Percentiles rank a stretch among this genome's conserved stretches.
Conservation (phyloP, 2,329 filamentous ascomycete genomes). For the Gliomastix tumulicola region DNA sequence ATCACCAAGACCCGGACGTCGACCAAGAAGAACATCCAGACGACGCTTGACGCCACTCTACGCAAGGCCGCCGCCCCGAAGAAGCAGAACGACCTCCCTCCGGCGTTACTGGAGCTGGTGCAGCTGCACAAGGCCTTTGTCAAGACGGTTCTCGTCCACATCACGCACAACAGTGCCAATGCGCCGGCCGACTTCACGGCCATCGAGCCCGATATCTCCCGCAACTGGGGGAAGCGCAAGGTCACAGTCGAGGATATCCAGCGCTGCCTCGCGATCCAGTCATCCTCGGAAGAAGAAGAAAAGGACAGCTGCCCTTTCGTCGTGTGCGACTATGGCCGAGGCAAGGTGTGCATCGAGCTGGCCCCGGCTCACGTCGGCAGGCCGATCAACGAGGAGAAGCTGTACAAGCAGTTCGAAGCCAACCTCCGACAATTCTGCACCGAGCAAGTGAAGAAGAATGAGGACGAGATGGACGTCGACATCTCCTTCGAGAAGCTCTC, state of each 20-base stretch:
- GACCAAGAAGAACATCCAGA: constrained; percentile 18
- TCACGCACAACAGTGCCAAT: constrained; percentile 58
- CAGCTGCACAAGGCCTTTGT: constrained; percentile 61
- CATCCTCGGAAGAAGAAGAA: too few relatives aligned
- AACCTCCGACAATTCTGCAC: constrained; percentile 42
- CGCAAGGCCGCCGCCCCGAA: constrained; percentile 13
- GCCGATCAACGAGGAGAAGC: constrained; percentile 37
- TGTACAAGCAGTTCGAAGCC: constrained; percentile 47
- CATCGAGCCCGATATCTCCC: constrained; percentile 55
- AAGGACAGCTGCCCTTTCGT: too few relatives aligned
- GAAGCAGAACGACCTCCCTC: constrained; percentile 30
- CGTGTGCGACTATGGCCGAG: constrained; percentile 44
- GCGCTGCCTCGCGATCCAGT: constrained; percentile 57
- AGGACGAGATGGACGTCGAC: constrained; percentile 21
- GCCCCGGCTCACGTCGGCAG: constrained; percentile 21
- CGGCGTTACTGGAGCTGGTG: constrained; percentile 51
- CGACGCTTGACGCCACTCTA: constrained; percentile 31
- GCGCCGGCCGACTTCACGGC: constrained; percentile 57
- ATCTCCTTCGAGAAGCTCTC: constrained; percentile 48
- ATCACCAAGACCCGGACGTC: constrained; percentile 17
- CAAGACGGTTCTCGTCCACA: constrained; percentile 60
- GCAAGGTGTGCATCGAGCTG: constrained; percentile 53
- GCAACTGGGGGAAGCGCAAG: constrained; percentile 65
- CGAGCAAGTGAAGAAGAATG: constrained; percentile 13
- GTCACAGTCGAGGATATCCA: constrained; percentile 61